Conservation (phyloP, 176 grass and related monocot species). For the Carex pumila region DNA sequence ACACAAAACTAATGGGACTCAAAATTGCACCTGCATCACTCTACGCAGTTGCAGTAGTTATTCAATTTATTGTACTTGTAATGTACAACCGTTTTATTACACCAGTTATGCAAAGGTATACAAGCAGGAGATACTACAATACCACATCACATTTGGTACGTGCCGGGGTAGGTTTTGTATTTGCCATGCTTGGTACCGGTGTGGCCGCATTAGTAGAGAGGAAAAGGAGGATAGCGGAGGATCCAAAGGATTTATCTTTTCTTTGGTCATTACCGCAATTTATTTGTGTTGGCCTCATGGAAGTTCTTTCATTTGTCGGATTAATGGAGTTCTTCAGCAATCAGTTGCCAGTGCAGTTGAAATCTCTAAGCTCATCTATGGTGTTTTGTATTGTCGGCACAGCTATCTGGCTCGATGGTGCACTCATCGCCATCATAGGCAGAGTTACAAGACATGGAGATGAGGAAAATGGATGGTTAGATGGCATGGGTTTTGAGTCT, state of each 20-base stretch:
- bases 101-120: slow-evolving; percentile 24
- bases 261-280: slow-evolving; percentile 50
- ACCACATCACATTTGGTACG: slow-evolving; percentile 35
- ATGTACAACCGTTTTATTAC: slow-evolving; percentile 27
- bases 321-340: slow-evolving; percentile 62
- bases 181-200: slow-evolving; percentile 30
- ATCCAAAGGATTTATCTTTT: slow-evolving; percentile 37
- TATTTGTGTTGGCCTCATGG: slow-evolving; percentile 40
- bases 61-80: slow-evolving; percentile 47
- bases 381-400: slow-evolving; percentile 47
- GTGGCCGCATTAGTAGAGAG: slow-evolving; percentile 39
- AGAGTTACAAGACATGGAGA: slow-evolving; percentile 27
- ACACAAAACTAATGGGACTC: slow-evolving; percentile 19
- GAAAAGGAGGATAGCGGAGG: slow-evolving; percentile 26
- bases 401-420: slow-evolving; percentile 30
- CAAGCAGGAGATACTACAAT: slow-evolving; percentile 20
- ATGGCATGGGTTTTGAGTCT: slow-evolving; percentile 43
- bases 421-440: slow-evolving; percentile 33
- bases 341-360: slow-evolving; percentile 47
- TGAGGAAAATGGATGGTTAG: slow-evolving; percentile 44
- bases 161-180: slow-evolving; percentile 32
- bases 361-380: slow-evolving; percentile 45
- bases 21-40: slow-evolving; percentile 50
- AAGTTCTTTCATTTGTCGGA: slow-evolving; percentile 48
- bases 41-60: slow-evolving; percentile 48